Evolutionary conservation across 768 basidiomycete genomes (phyloP).

Genomic region (Boletus bicolor): DNA sequence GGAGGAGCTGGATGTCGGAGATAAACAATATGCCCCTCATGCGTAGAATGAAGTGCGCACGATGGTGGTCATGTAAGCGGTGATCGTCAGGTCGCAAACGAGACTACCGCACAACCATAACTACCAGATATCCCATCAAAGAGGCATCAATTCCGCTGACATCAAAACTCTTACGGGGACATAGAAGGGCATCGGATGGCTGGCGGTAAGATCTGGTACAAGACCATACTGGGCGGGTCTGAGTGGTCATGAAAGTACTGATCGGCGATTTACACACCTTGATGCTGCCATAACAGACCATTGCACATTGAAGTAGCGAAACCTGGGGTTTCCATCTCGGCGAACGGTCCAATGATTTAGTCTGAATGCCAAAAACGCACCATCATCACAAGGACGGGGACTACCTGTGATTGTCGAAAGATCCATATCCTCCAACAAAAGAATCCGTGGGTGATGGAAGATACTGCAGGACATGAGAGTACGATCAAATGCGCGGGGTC

Average conservation of each 20-base stretch:
- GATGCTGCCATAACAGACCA: neutral
- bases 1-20: neutral
- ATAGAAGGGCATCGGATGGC: neutral
- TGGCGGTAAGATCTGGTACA: neutral
- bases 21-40: neutral
- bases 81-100: neutral
- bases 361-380: neutral
- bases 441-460: neutral
- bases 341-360: neutral
- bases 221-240: neutral
- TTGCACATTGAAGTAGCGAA: neutral
- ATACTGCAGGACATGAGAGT: neutral
- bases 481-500: neutral
- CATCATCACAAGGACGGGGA: neutral
- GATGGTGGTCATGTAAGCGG: neutral
- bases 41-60: neutral
- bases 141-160: no score
- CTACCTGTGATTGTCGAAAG: no score
- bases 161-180: neutral
- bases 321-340: neutral
- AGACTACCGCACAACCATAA: neutral
- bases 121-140: neutral
- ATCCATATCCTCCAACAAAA: neutral
- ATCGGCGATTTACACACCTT: neutral
- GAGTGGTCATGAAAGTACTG: neutral